Base-by-base conservation (phyloP, 805 yeast genomes). In the Kregervanrija pseudodelftensis region DNA sequence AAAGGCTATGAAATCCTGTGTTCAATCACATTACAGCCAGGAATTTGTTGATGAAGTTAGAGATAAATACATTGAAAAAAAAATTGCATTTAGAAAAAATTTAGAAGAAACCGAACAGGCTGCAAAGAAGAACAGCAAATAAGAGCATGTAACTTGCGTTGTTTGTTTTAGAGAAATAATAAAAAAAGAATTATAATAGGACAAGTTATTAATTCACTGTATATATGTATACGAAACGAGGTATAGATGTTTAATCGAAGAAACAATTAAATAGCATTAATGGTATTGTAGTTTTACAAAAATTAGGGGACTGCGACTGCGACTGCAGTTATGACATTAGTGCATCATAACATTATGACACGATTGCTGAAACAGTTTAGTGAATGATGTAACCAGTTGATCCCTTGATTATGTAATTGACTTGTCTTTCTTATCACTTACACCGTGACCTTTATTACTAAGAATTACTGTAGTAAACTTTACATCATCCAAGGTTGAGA, bases 31-130 rank as follows among this genome's bases (percentile, higher is more conserved):
- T 51, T 88, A 84, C 63, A 70, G 70, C 39, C 75, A 77, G 50
- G 77, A 79, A 52, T 82, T 73, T 52, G 72, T 84, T 46, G 95
- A 87, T 60, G 70, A 67, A 38, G 86, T 85, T 58, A 70, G 88
- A 52, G 88, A 82, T 53, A 64, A 74, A 41, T 69, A 79, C 49
- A 79, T 87, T 35, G 63, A 72, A 44, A 79, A 78, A 52, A 86
- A 85, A 58, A 64, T 69, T 34, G 68, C 63, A 48, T 62, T 59
- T 48, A 56, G 56, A 59, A 37, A 42, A 49, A 33, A 40, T 39
- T 33, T 32, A n/a, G 48, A 44, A 34, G 48, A 39, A 35, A 45
- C 41, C 37, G 42, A 39, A 40, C 38, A 30, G 17, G 37, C 11
- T 10, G 22, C 41, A 30, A 45, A 44, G 16, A 40, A 40, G 17